Conservation (phyloP, 106 monocot species). For the Triglochin maritima region DNA sequence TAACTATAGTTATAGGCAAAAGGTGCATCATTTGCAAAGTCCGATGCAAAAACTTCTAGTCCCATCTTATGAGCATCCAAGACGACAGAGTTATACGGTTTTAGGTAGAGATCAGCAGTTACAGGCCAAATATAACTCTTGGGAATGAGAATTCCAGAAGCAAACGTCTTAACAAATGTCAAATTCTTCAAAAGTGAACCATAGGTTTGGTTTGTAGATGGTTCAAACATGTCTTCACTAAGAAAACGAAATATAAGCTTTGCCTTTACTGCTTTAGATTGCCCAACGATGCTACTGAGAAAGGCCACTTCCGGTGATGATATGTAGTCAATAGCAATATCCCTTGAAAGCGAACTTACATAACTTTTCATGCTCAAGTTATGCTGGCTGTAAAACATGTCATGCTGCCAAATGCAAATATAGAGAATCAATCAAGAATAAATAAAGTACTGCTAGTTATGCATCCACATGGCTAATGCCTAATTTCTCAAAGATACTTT, state of each 20-base stretch:
- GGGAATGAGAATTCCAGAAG: constrained; percentile 79
- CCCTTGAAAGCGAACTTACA: constrained; percentile 26
- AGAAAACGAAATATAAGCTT: constrained; percentile 74
- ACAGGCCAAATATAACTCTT: constrained; percentile 81
- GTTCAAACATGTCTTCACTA: constrained; percentile 28
- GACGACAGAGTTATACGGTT: constrained; percentile 45
- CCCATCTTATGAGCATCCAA: constrained; percentile 66
- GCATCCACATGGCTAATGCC: too few species aligned
- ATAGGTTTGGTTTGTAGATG: constrained; percentile 71
- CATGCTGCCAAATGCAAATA: constrained; percentile 42
- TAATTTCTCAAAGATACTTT: too few species aligned
- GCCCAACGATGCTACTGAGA: constrained; percentile 33
- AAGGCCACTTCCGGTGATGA: constrained; percentile 83
- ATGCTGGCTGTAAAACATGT: constrained; percentile 59
- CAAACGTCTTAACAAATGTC: constrained; percentile 72
- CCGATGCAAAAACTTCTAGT: constrained; percentile 68
- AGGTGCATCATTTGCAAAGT: constrained; percentile 62
- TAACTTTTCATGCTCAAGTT: constrained; percentile 79
- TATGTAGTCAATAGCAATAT: constrained; percentile 37
- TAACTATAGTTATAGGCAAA: constrained; percentile 81
- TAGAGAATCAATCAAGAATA: neutral
- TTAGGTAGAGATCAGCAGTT: constrained; percentile 41
- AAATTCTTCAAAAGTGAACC: constrained; percentile 52
- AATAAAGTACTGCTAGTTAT: neutral
- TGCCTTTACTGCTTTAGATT: constrained; percentile 31